Base-by-base conservation (phyloP, 768 basidiomycete genomes). In the Cystofilobasidium macerans region DNA sequence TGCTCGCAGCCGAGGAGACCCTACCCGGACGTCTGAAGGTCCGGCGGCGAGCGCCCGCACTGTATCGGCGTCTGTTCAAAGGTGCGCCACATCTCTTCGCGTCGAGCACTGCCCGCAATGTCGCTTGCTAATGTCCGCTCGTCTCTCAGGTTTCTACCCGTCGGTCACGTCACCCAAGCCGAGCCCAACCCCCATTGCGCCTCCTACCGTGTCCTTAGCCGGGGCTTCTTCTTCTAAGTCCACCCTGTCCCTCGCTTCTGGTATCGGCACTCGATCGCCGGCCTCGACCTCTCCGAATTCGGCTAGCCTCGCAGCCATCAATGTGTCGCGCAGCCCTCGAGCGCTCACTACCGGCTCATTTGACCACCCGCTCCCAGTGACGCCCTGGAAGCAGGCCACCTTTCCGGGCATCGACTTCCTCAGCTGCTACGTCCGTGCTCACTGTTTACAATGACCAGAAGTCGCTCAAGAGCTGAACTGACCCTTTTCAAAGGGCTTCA, bases 51-150 rank as follows among this genome's bases (percentile, higher is more conserved):
- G 93, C 93, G 20, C 91, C 92, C 0, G 85, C 86, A 74, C 81
- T 98, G 38, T 97, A 98, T 76, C 81, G 83, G 71, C 83, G 92
- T 38, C 82, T 95, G 24, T 92, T 95, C 88, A 82, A 88, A 75
- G 89, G 89, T 53, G 13, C 33, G 48, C 24, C 14, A 32, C 36
- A 7, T 16, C 24, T 56, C 54, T 28, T 8, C 32, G 3, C 26
- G 2, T 33, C 32, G 30, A 38, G 14, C 9, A 8, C 14, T 42
- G 7, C 16, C 42, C 42, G 42, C 42, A 8, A 42, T 24, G 13
- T n/a, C 45, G 48, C 45, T 45, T 51, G 3, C 22, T 22, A 8
- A 16, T 40, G 7, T 3, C 16, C 42, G 9, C 42, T 14, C 42
- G 42, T 4, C 22, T 3, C 14, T 20, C 62, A 40, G 70, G 71